Percentiles rank a stretch among this genome's conserved stretches.
phyloP scores from a whole-genome alignment of 495 filamentous ascomycete species.

The Daldinia childiae region DNA sequence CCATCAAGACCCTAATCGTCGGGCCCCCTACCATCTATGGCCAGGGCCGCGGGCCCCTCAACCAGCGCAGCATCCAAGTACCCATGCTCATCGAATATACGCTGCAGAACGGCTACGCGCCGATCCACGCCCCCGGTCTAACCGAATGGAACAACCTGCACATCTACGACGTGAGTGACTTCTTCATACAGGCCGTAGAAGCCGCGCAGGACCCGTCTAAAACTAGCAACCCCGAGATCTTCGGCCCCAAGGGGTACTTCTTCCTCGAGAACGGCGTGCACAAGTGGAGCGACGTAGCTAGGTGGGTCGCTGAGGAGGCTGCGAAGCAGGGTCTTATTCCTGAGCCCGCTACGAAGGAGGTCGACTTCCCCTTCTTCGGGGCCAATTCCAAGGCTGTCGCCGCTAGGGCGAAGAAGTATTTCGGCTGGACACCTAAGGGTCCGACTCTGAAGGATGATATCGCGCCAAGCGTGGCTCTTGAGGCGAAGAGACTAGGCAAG shows the following conservation, averaged over 20 bases:
- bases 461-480: conserved; percentile 59
- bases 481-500: conserved; percentile 54
- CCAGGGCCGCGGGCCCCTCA: conserved; percentile 72
- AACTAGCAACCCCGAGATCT: conserved; percentile 65
- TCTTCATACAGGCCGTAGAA: conserved; percentile 73
- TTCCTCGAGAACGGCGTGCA: conserved; percentile 76
- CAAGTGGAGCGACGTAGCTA: conserved; percentile 73
- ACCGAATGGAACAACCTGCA: conserved; percentile 79
- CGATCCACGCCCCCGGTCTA: conserved; percentile 70
- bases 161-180: conserved; percentile 72
- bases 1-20: conserved; percentile 74
- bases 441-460: conserved; percentile 62
- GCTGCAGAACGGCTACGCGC: conserved; percentile 68
- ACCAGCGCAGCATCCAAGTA: conserved; percentile 72
- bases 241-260: conserved; percentile 79
- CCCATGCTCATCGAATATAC: conserved; percentile 64
- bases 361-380: conserved; percentile 53
- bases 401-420: conserved; percentile 63
- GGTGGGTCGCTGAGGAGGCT: conserved; percentile 67
- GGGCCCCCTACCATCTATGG: conserved; percentile 86
- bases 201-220: conserved; percentile 59
- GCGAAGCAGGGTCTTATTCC: conserved; percentile 71
- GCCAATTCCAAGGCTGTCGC: conserved; percentile 68
- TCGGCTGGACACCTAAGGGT: conserved; percentile 68
- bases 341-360: conserved; percentile 59